A percentile compares a stretch with the other conserved stretches of the same genome.
phyloP scores from a whole-genome alignment of 371 early-diverging fungal genomes.

The Mortierella sp. region DNA sequence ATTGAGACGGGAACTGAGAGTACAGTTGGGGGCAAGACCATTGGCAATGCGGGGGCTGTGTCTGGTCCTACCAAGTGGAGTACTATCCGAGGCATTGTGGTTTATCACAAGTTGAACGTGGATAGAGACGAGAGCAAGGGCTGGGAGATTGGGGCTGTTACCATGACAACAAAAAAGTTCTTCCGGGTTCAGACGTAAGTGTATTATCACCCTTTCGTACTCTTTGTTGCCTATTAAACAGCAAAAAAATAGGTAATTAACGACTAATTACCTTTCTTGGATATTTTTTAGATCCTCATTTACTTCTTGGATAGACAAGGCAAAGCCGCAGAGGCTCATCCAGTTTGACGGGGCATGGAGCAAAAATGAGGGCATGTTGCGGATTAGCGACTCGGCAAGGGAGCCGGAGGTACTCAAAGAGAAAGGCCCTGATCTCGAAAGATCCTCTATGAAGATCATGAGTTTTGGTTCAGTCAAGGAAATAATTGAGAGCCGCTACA shows the following conservation, averaged over 20 bases:
- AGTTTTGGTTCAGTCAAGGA: neutral
- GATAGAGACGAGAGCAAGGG: neutral
- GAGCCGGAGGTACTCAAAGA: neutral
- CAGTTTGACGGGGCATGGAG: neutral
- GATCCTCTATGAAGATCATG: neutral
- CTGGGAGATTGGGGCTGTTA: neutral
- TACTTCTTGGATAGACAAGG: neutral
- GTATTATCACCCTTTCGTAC: neutral
- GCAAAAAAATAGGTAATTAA: neutral
- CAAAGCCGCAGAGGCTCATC: neutral
- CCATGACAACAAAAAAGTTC: neutral
- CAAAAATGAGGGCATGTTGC: neutral
- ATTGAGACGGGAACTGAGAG: neutral
- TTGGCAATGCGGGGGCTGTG: neutral
- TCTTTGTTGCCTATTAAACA: neutral
- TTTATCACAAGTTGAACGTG: neutral
- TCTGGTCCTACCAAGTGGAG: neutral
- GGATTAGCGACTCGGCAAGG: neutral
- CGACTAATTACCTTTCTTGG: neutral
- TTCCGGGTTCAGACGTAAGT: neutral
- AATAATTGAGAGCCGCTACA: neutral
- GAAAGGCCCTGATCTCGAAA: neutral
- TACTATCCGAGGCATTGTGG: neutral
- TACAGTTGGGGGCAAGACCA: neutral
- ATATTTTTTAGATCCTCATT: neutral